These are phyloP conservation scores for Abrus precatorius DNA, from an alignment of 306 rosid genomes.

Conservation along the genomic window DNA sequence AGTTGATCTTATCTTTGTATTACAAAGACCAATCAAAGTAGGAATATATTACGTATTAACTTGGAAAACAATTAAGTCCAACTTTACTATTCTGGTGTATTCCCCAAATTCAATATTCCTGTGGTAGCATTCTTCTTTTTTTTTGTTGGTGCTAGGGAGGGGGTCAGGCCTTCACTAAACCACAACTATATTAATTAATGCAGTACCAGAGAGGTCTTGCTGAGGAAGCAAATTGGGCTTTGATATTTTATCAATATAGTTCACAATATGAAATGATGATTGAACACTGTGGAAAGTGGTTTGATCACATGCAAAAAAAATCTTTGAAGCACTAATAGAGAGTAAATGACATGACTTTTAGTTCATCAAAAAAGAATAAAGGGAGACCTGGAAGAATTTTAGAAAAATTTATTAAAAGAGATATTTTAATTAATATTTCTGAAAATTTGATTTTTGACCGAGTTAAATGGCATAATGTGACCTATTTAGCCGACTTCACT, in stretches of 20 bases:
- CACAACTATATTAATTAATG: not conserved
- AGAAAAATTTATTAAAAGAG: too few relatives aligned
- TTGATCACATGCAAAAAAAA: too few relatives aligned
- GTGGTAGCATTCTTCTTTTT: not conserved
- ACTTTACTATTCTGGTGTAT: not conserved
- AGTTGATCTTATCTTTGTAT: not conserved
- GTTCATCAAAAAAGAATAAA: too few relatives aligned
- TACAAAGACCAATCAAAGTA: not conserved
- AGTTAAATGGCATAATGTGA: too few relatives aligned
- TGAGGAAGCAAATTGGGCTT: not conserved
- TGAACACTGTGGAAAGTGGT: too few relatives aligned
- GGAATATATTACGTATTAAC: not conserved
- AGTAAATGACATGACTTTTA: too few relatives aligned
- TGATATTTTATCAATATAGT: slow-evolving; percentile 1
- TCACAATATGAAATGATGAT: too few relatives aligned
- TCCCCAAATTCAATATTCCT: not conserved
- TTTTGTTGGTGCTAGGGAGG: not conserved
- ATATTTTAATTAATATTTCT: too few relatives aligned
- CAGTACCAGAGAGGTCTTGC: not conserved
- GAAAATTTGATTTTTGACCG: too few relatives aligned
- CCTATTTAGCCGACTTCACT: too few relatives aligned
- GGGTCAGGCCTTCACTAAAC: not conserved
- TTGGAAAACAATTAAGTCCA: not conserved
- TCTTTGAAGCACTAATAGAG: too few relatives aligned
- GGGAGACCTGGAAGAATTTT: too few relatives aligned